phyloP scores from a whole-genome alignment of 2,329 filamentous ascomycete genomes.

The Colletotrichum chrysophilum region DNA sequence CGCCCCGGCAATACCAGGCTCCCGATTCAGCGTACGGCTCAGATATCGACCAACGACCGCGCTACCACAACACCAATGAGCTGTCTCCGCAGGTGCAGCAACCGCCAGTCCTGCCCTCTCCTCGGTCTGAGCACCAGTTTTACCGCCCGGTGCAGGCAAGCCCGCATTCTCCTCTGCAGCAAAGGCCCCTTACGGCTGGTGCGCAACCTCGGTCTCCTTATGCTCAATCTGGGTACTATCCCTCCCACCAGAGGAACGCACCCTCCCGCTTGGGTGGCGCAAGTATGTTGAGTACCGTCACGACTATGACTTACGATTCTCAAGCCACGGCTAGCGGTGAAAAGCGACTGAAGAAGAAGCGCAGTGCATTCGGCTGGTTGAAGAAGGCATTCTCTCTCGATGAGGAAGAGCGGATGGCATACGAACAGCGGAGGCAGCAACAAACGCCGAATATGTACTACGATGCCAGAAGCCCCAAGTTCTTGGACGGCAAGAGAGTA shows the following conservation, averaged over 20 bases:
- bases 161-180: constrained; percentile 68
- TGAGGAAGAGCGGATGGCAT: constrained; percentile 66
- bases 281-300: constrained; percentile 63
- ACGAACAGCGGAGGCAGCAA: constrained; percentile 59
- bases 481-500: constrained; percentile 60
- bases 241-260: constrained; percentile 50
- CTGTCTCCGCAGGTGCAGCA: constrained; percentile 41
- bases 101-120: constrained; percentile 48
- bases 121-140: constrained; percentile 59
- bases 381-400: constrained; percentile 72
- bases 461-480: constrained; percentile 55
- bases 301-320: constrained; percentile 49
- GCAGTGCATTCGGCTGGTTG: constrained; percentile 71
- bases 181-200: constrained; percentile 60
- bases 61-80: constrained; percentile 29
- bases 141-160: constrained; percentile 68
- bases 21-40: constrained; percentile 55
- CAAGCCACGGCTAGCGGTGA: constrained; percentile 32
- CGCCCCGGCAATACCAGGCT: constrained; percentile 17
- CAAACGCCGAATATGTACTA: constrained; percentile 53
- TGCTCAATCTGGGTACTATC: constrained; percentile 34
- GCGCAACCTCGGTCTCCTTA: constrained; percentile 28
- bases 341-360: constrained; percentile 66
- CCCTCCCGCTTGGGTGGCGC: constrained; percentile 59
- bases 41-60: constrained; percentile 42